Percentiles rank a stretch among this genome's conserved stretches.
These are phyloP conservation scores for Sugiyamaella valdiviana DNA, from an alignment of 805 yeast genomes.

Conservation along the genomic window DNA sequence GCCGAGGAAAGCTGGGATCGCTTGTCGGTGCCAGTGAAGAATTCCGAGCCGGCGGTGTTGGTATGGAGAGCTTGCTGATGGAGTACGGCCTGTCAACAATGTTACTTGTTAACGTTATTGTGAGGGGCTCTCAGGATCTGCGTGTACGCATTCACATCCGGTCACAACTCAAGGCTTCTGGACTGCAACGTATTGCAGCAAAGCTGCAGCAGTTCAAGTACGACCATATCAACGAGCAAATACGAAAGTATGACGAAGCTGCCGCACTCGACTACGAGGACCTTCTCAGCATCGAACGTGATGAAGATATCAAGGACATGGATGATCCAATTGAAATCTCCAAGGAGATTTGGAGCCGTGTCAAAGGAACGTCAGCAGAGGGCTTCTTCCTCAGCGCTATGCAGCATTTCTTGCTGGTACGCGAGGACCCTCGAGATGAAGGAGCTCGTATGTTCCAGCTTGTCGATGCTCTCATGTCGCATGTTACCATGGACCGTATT, in stretches of 20 bases:
- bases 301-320: slow-evolving; percentile 47
- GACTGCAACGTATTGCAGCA: slow-evolving; percentile 47
- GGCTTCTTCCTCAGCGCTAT: slow-evolving; percentile 54
- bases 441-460: slow-evolving; percentile 49
- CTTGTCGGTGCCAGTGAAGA: slow-evolving; percentile 90
- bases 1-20: slow-evolving; percentile 86
- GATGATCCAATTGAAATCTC: slow-evolving; percentile 69
- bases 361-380: slow-evolving; percentile 54
- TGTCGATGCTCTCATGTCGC: slow-evolving; percentile 59
- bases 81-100: slow-evolving; percentile 71
- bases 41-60: slow-evolving; percentile 44
- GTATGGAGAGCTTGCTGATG: slow-evolving; percentile 53
- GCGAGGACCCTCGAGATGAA: slow-evolving; percentile 35
- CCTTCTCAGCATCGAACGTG: slow-evolving; percentile 33
- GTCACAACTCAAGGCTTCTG: slow-evolving; percentile 51
- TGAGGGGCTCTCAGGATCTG: slow-evolving; percentile 29
- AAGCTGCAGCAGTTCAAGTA: slow-evolving; percentile 48
- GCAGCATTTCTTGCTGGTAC: slow-evolving; percentile 55
- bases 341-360: slow-evolving; percentile 49
- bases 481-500: slow-evolving; percentile 48
- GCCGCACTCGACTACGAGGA: slow-evolving; percentile 53
- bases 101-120: slow-evolving; percentile 61
- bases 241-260: slow-evolving; percentile 51
- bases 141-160: slow-evolving; percentile 49
- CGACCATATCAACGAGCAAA: slow-evolving; percentile 58